phyloP scores from a whole-genome alignment of 768 basidiomycete genomes.

The Mycena indigotica region DNA sequence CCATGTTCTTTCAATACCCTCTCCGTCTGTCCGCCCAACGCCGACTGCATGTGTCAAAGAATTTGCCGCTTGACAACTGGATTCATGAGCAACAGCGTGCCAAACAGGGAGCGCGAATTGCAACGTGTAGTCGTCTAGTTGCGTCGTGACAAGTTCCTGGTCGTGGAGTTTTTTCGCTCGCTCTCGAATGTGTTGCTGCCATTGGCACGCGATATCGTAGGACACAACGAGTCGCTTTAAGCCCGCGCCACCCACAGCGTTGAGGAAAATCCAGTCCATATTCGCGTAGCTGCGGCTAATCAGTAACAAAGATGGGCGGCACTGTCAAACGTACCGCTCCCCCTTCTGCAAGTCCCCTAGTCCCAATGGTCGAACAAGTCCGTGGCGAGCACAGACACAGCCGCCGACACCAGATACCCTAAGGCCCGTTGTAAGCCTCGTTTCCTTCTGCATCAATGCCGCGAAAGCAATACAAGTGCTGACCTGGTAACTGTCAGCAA shows the following conservation, averaged over 20 bases:
- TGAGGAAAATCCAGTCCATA: slow-evolving; percentile 14
- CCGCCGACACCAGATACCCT: neutral
- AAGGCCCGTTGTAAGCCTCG: neutral
- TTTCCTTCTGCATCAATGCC: neutral
- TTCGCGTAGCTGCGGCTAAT: neutral
- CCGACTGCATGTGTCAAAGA: too few species aligned
- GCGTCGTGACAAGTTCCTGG: neutral
- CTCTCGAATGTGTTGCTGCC: slow-evolving; percentile 1
- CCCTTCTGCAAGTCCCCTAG: neutral
- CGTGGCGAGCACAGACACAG: neutral
- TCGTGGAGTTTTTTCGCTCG: slow-evolving; percentile 1
- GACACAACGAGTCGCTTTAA: slow-evolving; percentile 5
- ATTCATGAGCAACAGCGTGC: slow-evolving; percentile 18
- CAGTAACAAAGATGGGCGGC: neutral
- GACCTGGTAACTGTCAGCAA: neutral
- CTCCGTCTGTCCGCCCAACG: too few species aligned
- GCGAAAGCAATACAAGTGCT: neutral
- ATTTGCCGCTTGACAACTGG: slow-evolving; percentile 14
- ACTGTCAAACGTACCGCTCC: neutral
- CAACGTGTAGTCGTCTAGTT: neutral
- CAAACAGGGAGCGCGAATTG: slow-evolving; percentile 15
- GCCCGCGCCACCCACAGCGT: neutral
- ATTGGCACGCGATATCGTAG: slow-evolving; percentile 34
- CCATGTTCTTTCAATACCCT: slow-evolving; percentile 32
- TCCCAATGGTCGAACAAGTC: neutral